These are phyloP conservation scores for Spergularia bocconei DNA, from an alignment of 148 eudicot species.

Conservation along the genomic window DNA sequence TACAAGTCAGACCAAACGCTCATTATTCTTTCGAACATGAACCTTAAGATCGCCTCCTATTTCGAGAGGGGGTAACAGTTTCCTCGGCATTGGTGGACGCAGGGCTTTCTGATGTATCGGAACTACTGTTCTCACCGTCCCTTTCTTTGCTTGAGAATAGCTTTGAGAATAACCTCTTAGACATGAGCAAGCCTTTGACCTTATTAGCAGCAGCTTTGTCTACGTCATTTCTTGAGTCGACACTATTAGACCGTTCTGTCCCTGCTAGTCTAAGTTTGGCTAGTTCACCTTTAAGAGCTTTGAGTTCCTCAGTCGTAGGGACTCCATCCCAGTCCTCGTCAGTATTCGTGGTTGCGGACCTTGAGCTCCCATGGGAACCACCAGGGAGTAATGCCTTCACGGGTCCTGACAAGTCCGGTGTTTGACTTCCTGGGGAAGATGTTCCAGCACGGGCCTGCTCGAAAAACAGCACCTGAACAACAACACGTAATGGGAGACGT, in stretches of 20 bases:
- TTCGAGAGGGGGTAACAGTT: constrained; percentile 65
- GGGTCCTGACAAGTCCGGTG: constrained; percentile 49
- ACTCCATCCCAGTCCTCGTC: constrained; percentile 89
- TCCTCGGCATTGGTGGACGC: constrained; percentile 70
- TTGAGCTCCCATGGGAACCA: constrained; percentile 76
- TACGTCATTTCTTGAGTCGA: constrained; percentile 29
- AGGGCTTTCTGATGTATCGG: constrained; percentile 84
- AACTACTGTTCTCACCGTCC: constrained; percentile 73
- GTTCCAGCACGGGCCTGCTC: constrained; percentile 64
- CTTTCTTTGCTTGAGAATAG: constrained; percentile 72
- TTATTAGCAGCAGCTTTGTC: constrained; percentile 44
- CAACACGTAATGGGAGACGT: constrained; percentile 77
- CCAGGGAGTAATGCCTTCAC: constrained; percentile 41
- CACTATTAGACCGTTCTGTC: constrained; percentile 29
- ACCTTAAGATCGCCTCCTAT: constrained; percentile 38
- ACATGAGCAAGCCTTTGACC: constrained; percentile 53
- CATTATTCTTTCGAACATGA: constrained; percentile 20
- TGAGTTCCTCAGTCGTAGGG: constrained; percentile 70
- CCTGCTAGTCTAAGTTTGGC: constrained; percentile 49
- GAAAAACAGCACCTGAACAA: constrained; percentile 81
- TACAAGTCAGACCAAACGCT: constrained; percentile 1
- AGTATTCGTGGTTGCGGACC: constrained; percentile 71
- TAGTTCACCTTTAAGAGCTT: constrained; percentile 64
- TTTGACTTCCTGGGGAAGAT: constrained; percentile 37
- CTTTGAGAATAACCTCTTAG: constrained; percentile 66